Conservation (phyloP, 495 filamentous ascomycete species). For the Aspergillus affinis region DNA sequence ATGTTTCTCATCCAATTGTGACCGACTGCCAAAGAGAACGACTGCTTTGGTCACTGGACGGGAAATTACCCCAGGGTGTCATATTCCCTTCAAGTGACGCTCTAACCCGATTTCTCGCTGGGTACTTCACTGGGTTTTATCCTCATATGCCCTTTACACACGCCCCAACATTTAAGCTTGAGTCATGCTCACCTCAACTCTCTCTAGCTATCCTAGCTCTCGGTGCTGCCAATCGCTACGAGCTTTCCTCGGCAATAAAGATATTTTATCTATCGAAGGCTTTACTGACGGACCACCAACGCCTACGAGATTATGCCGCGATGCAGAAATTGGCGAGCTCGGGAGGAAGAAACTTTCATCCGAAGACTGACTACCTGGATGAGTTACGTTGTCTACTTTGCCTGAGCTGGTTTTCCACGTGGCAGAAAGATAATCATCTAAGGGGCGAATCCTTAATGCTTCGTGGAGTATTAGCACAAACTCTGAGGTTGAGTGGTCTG, state of each 20-base stretch:
- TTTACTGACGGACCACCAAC: neutral
- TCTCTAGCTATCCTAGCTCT: neutral
- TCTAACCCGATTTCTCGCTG: conserved; percentile 5
- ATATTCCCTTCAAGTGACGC: neutral
- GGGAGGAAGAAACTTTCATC: neutral
- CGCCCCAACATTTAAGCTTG: conserved; percentile 4
- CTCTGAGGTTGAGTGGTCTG: neutral
- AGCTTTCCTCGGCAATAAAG: neutral
- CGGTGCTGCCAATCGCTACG: conserved; percentile 1
- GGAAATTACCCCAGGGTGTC: neutral
- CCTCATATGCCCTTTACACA: conserved; percentile 5
- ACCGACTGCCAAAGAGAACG: neutral
- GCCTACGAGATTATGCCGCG: neutral
- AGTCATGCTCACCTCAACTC: conserved; percentile 1
- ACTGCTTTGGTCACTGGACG: neutral
- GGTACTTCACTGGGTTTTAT: conserved; percentile 10
- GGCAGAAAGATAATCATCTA: neutral
- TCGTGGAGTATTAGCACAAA: neutral
- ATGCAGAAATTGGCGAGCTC: neutral
- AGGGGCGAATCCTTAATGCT: neutral
- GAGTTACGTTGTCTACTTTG: neutral
- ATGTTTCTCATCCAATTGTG: neutral
- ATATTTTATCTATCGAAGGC: conserved; percentile 3
- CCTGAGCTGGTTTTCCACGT: neutral
- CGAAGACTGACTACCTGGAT: neutral